Base-by-base conservation (phyloP, 2,329 filamentous ascomycete genomes). In the Arachnomyces sp. region DNA sequence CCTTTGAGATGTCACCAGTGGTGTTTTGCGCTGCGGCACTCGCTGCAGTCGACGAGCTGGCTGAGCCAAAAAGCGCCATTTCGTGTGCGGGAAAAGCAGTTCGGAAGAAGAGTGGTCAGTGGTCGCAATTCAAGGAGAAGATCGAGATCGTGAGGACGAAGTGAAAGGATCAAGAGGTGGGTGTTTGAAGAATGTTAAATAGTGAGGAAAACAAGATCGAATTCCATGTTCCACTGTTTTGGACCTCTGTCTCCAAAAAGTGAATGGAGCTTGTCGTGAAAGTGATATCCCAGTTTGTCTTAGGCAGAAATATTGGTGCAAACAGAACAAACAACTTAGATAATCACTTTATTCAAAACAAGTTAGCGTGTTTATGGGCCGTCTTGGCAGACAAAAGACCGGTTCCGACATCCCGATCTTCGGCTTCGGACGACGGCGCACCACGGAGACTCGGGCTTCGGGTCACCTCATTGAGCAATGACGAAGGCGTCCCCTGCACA, bases 1-100 rank as follows among this genome's bases (percentile, higher is more conserved):
- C 92, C 57, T 89, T 84, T 58, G 84, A 88, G 44, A 95, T 81
- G 57, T 98, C 90, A 53, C 92, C 92, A 6, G 90, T 80, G 2
- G 89, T 92, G 53, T 74, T 78, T 45, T 54, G 47, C 35, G 72
- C 57, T 28, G 72, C 55, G 34, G 75, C 53, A 15, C 79, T 56
- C 21, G 76, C 54, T 28, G 78, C 54, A 36, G 77, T 54, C 39
- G 71, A 57, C 43, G 64, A 54, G 21, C 21, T 25, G 21, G 21
- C 9, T 45, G 55, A 55, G 47, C 74, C 74, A 61, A 82, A 82
- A 52, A 78, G 68, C 43, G 60, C 61, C 61, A 65, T 65, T 48
- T 46, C 14, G n/a, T 7, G 14, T 13, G 12, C 12, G 31, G 31
- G 15, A 32, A 16, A 16, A 5, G 31, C n/a, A n/a, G n/a, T n/a